Evolutionary conservation across 108 stramenopile species (phyloP).

Genomic region (Conticribra guillardii): DNA sequence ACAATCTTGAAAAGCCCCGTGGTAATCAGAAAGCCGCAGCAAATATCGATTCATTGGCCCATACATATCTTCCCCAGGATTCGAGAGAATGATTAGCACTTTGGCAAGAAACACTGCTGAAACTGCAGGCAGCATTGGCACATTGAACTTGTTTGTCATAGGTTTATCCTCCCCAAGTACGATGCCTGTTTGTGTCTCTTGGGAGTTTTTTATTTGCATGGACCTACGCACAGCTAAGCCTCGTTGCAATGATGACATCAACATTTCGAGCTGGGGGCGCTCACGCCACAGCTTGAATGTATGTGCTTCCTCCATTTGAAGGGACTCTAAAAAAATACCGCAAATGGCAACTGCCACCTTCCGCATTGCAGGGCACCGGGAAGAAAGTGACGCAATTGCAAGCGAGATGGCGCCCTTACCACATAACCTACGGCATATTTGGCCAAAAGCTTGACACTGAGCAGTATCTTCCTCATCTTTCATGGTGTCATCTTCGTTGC

Average conservation of each 20-base stretch:
- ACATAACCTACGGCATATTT: slow-evolving; percentile 54
- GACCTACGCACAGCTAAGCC: slow-evolving; percentile 57
- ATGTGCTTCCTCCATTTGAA: slow-evolving; percentile 61
- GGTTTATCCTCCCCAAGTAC: slow-evolving; percentile 10
- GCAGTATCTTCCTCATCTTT: slow-evolving; percentile 12
- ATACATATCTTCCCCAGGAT: slow-evolving; percentile 76
- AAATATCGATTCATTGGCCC: slow-evolving; percentile 80
- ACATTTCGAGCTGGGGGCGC: slow-evolving; percentile 80
- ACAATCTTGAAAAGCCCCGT: slow-evolving; percentile 84
- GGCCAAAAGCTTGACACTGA: slow-evolving; percentile 28
- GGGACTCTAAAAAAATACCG: slow-evolving; percentile 55
- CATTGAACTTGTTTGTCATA: slow-evolving; percentile 1
- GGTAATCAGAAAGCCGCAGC: slow-evolving; percentile 61
- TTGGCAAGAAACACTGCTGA: slow-evolving; percentile 78
- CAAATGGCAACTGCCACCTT: slow-evolving; percentile 59
- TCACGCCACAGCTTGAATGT: slow-evolving; percentile 68
- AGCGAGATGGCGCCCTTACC: slow-evolving; percentile 67
- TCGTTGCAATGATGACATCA: slow-evolving; percentile 75
- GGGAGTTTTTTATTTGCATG: slow-evolving; percentile 28
- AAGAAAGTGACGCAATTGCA: slow-evolving; percentile 63
- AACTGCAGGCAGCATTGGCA: slow-evolving; percentile 63
- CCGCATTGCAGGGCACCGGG: slow-evolving; percentile 63
- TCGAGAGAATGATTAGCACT: slow-evolving; percentile 61
- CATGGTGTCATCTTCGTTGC: not conserved
- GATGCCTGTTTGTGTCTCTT: slow-evolving; percentile 12